Percentiles rank a stretch among this genome's conserved stretches.
These are phyloP conservation scores for Starmera pachycereana DNA, from an alignment of 805 yeast species.

Conservation along the genomic window DNA sequence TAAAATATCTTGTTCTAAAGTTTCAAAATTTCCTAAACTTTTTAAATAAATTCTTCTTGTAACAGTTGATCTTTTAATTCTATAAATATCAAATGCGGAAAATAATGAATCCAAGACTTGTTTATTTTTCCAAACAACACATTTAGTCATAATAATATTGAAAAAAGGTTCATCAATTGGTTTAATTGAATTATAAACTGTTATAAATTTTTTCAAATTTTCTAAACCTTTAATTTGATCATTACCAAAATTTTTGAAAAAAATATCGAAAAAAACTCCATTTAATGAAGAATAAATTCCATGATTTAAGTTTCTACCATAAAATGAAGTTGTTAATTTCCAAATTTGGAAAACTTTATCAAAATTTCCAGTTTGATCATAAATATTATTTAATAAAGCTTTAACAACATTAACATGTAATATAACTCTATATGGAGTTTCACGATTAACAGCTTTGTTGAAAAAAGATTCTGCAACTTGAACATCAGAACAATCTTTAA, in stretches of 20 bases:
- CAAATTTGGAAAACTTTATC: slow-evolving; percentile 51
- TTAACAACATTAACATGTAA: slow-evolving; percentile 68
- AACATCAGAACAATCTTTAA: slow-evolving; percentile 68
- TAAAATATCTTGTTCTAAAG: slow-evolving; percentile 43
- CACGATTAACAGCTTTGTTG: slow-evolving; percentile 56
- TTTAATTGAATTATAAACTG: slow-evolving; percentile 44
- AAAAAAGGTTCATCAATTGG: slow-evolving; percentile 72
- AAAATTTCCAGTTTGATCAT: slow-evolving; percentile 46
- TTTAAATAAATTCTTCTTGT: slow-evolving; percentile 65
- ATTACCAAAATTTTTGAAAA: slow-evolving; percentile 46
- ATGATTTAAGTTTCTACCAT: slow-evolving; percentile 47
- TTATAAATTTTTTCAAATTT: slow-evolving; percentile 46
- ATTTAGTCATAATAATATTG: slow-evolving; percentile 61
- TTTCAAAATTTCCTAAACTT: slow-evolving; percentile 56
- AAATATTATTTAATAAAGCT: slow-evolving; percentile 50
- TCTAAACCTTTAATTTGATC: slow-evolving; percentile 43
- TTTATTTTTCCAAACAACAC: slow-evolving; percentile 57
- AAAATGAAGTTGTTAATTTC: slow-evolving; percentile 49
- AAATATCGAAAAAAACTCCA: slow-evolving; percentile 56
- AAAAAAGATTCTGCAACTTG: slow-evolving; percentile 64
- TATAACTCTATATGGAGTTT: slow-evolving; percentile 63
- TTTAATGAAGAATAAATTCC: slow-evolving; percentile 67
- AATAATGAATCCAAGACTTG: slow-evolving; percentile 55
- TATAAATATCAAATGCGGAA: slow-evolving; percentile 45
- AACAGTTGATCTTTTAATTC: slow-evolving; percentile 53